phyloP scores from a whole-genome alignment of 495 filamentous ascomycete genomes.

The Penicillium verhagenii region DNA sequence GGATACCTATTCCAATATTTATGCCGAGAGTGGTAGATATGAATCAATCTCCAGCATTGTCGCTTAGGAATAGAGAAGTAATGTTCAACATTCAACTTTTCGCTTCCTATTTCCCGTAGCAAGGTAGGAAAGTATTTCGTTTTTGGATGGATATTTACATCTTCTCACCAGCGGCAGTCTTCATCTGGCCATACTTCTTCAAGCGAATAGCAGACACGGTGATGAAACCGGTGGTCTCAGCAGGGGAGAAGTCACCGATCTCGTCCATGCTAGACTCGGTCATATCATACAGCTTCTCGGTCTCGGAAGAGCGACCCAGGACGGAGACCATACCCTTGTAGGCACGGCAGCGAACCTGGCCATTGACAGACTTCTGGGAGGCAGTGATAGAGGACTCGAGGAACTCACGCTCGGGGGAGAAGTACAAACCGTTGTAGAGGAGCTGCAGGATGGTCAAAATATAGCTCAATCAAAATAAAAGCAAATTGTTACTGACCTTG shows the following conservation, averaged over 20 bases:
- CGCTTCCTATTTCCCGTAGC: constrained; percentile 3
- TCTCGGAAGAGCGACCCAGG: constrained; percentile 71
- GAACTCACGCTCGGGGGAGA: constrained; percentile 78
- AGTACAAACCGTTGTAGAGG: constrained; percentile 76
- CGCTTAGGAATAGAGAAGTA: constrained; percentile 16
- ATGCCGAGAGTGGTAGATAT: constrained; percentile 10
- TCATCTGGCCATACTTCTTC: constrained; percentile 81
- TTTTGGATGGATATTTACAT: constrained; percentile 19
- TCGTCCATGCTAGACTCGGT: constrained; percentile 85
- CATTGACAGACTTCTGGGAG: constrained; percentile 70
- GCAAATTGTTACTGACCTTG: constrained; percentile 34
- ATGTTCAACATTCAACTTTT: constrained; percentile 25
- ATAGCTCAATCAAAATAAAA: not conserved
- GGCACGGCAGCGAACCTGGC: constrained; percentile 64
- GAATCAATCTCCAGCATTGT: constrained; percentile 6
- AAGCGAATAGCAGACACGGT: constrained; percentile 78
- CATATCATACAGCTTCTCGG: constrained; percentile 83
- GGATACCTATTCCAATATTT: constrained; percentile 12
- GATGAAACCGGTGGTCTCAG: constrained; percentile 78
- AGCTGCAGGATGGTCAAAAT: constrained; percentile 22
- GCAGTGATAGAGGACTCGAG: constrained; percentile 70
- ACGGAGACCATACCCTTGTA: constrained; percentile 80
- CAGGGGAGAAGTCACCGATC: constrained; percentile 74
- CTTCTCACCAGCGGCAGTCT: constrained; percentile 59
- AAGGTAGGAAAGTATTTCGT: not conserved